These are phyloP conservation scores for Chytriomyces sp. DNA, from an alignment of 192 early-diverging fungal species.

Conservation along the genomic window DNA sequence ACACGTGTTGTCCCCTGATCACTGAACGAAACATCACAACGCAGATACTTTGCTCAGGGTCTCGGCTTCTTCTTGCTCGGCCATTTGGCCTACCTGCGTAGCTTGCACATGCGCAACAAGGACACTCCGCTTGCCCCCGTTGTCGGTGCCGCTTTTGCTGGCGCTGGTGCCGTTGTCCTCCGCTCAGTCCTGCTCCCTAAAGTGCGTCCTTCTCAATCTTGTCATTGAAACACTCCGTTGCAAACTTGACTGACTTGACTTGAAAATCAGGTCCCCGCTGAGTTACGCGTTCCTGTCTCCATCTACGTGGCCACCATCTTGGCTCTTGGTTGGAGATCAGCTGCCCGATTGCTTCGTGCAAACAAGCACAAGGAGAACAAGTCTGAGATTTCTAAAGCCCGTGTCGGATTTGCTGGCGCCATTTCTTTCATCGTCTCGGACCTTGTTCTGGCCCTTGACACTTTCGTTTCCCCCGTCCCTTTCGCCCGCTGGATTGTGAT, in stretches of 20 bases:
- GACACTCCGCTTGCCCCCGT: constrained; percentile 1
- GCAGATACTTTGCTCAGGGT: constrained; percentile 18
- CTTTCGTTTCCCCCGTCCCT: constrained; percentile 6
- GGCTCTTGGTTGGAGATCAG: neutral
- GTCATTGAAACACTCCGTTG: neutral
- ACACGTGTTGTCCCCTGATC: neutral
- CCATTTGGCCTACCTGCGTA: constrained; percentile 11
- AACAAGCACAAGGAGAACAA: neutral
- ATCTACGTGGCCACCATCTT: neutral
- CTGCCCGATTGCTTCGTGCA: neutral
- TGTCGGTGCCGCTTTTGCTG: neutral
- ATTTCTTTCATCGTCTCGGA: constrained; percentile 3
- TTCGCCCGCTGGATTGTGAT: constrained; percentile 1
- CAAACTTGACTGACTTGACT: neutral
- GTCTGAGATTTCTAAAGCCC: neutral
- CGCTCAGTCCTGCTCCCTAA: neutral
- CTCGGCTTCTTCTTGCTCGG: neutral
- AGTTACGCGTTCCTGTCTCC: neutral
- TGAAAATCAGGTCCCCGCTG: neutral
- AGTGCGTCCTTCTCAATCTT: neutral
- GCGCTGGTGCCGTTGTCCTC: neutral
- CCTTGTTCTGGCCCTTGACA: neutral
- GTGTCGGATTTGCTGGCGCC: neutral
- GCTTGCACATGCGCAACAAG: neutral
- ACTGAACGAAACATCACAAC: neutral